Evolutionary conservation across 148 eudicot species (phyloP), one percentile per base, ranked within the genome.

Genomic region (Heliosperma pusillum): DNA sequence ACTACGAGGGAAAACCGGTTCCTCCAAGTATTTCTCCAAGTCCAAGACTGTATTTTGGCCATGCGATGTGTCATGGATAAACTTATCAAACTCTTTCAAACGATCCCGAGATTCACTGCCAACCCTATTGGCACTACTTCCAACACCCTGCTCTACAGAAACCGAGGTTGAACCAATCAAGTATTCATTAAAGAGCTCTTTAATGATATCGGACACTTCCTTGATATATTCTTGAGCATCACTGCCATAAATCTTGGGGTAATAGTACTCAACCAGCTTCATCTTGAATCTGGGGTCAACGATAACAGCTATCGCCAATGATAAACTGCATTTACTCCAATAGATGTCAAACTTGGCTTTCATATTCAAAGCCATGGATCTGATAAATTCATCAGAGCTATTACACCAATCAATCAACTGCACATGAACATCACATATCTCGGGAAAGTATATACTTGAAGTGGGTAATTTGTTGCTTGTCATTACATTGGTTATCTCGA

Each of bases 231-330:
- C 83, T 1, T 85, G 83, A 25, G 97, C 97, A 79, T 71, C 83
- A 77, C 57, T 68, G 27, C 87, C 92, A 70, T 92, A 95, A 59
- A 95, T 92, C 75, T 89, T 87, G 36, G 86, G 76, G 79, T 85
- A 95, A 82, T 92, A 95, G 72, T 90, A 95, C 84, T 95, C 97
- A 59, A 95, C 91, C 86, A 92, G 77, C 80, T 89, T 90, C 97
- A 92, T 90, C 83, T 95, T 95, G 85, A 84, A 92, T 44, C 98
- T 83, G 64, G 98, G 98, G 75, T 95, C 98, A 71, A 95, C 82
- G 29, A 95, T 88, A 40, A 90, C 97, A 53, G 98, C 97, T 65
- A 95, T 82, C 21, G 98, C 92, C 83, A 92, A 76, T 53, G 87
- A 84, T 78, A 90, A 83, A 76, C 86, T 86, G 83, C 96, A 88